Conservation (phyloP, 2,329 filamentous ascomycete species). For the Pseudogymnoascus sp. region DNA sequence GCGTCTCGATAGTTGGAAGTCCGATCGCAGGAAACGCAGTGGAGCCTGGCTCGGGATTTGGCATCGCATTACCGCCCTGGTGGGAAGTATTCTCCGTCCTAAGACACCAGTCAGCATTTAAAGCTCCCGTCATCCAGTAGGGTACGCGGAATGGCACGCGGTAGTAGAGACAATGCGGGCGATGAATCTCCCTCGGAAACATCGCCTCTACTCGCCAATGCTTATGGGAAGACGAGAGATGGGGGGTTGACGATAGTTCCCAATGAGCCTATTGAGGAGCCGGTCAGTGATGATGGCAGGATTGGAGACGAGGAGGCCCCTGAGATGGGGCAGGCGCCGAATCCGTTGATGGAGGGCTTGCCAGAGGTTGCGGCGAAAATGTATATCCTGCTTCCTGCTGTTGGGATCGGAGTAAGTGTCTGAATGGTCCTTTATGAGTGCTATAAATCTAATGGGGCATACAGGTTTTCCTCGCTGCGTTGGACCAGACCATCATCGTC, state of each 20-base stretch:
- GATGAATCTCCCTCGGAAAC: constrained; percentile 31
- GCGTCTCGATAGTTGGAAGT: neutral
- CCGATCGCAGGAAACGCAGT: neutral
- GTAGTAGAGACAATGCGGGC: neutral
- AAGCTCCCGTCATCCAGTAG: neutral
- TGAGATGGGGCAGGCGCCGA: constrained; percentile 14
- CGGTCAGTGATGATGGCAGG: constrained; percentile 26
- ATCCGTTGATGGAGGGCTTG: constrained; percentile 22
- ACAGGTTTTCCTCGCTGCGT: constrained; percentile 63
- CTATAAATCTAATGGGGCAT: neutral
- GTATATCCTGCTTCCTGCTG: constrained; percentile 52
- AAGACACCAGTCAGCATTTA: neutral
- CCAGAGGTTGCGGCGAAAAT: constrained; percentile 35
- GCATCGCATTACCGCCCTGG: neutral
- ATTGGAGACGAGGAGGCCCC: constrained; percentile 15
- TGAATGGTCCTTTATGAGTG: neutral
- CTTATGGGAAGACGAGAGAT: constrained; percentile 23
- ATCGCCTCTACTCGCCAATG: constrained; percentile 37
- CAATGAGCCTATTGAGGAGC: constrained; percentile 17
- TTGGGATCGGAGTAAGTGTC: constrained; percentile 51
- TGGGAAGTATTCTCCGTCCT: neutral
- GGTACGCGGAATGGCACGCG: neutral
- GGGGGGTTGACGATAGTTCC: constrained; percentile 12
- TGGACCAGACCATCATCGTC: constrained; percentile 71
- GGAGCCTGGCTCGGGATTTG: neutral